A percentile compares a stretch with the other conserved stretches of the same genome.
Conservation (phyloP, 208 protist species). For the Crithidia bombi region DNA sequence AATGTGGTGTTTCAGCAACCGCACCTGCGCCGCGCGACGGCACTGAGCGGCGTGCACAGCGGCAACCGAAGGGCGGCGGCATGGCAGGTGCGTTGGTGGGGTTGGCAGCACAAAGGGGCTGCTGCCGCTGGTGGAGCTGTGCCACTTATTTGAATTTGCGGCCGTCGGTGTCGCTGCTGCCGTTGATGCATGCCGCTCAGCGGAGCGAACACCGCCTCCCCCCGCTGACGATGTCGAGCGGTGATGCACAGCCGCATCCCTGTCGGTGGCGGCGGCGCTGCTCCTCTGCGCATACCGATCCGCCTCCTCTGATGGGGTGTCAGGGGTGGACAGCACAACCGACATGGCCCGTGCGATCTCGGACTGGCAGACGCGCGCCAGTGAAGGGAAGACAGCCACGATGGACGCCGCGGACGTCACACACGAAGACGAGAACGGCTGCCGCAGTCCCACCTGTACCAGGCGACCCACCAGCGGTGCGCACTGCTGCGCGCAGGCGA, state of each 20-base stretch:
- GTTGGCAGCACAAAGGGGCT: conserved; percentile 4
- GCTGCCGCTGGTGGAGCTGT: background rate
- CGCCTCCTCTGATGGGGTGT: conserved; percentile 3
- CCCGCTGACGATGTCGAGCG: background rate
- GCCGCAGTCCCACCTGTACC: conserved; percentile 44
- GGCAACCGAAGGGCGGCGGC: conserved; percentile 1
- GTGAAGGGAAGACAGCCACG: conserved; percentile 49
- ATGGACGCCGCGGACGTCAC: conserved; percentile 51
- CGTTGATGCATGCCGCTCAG: background rate
- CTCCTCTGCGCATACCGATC: background rate
- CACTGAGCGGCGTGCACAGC: background rate
- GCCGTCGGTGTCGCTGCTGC: background rate
- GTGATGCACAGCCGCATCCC: background rate
- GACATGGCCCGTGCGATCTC: conserved; percentile 52
- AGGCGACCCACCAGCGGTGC: conserved; percentile 44
- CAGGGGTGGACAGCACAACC: conserved; percentile 47
- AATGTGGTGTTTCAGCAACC: conserved; percentile 60
- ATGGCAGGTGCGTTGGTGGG: conserved; percentile 4
- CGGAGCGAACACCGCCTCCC: background rate
- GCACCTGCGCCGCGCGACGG: conserved; percentile 25
- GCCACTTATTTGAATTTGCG: background rate
- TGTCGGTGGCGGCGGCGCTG: background rate
- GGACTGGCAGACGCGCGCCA: conserved; percentile 43
- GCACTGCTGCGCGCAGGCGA: conserved; percentile 31
- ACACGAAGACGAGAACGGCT: conserved; percentile 56